Percentiles rank a stretch among this genome's conserved stretches.
phyloP scores from a whole-genome alignment of 2,329 filamentous ascomycete genomes.

The Aspergillus tubingensis region DNA sequence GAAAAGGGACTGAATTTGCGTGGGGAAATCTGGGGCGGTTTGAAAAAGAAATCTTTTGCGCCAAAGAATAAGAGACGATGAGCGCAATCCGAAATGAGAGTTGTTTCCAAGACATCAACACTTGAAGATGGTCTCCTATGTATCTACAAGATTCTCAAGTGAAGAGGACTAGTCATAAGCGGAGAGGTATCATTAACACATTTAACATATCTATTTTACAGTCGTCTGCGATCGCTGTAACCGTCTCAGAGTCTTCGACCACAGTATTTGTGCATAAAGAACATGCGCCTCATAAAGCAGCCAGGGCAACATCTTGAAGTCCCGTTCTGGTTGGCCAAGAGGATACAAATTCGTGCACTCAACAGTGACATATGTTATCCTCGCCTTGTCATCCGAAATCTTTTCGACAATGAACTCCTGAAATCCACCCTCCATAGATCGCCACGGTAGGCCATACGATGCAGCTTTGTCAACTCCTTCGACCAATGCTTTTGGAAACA shows the following conservation, averaged over 20 bases:
- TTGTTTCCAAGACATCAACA: no score
- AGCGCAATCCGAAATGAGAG: no score
- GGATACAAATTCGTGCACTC: constrained; percentile 13
- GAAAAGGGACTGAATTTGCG: constrained; percentile 10
- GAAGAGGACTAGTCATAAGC: neutral
- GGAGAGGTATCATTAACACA: neutral
- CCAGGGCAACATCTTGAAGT: constrained; percentile 14
- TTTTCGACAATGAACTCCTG: constrained; percentile 16
- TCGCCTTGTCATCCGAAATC: constrained; percentile 8
- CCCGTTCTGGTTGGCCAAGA: neutral
- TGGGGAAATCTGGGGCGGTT: constrained; percentile 1
- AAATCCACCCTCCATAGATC: constrained; percentile 17
- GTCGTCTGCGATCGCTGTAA: neutral
- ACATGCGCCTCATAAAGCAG: constrained; percentile 15
- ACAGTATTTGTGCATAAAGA: constrained; percentile 13
- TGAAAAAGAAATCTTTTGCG: constrained; percentile 5
- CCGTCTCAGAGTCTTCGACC: neutral
- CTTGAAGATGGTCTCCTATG: no score
- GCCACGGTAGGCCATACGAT: constrained; percentile 14
- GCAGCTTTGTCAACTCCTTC: neutral
- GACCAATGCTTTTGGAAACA: constrained; percentile 6
- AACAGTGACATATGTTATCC: constrained; percentile 11
- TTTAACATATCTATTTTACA: no score
- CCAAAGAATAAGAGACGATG: constrained; percentile 2
- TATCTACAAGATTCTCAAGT: no score